A percentile compares a stretch with the other conserved stretches of the same genome.
phyloP scores from a whole-genome alignment of 352 stramenopile species.

The Phytopythium litorale region DNA sequence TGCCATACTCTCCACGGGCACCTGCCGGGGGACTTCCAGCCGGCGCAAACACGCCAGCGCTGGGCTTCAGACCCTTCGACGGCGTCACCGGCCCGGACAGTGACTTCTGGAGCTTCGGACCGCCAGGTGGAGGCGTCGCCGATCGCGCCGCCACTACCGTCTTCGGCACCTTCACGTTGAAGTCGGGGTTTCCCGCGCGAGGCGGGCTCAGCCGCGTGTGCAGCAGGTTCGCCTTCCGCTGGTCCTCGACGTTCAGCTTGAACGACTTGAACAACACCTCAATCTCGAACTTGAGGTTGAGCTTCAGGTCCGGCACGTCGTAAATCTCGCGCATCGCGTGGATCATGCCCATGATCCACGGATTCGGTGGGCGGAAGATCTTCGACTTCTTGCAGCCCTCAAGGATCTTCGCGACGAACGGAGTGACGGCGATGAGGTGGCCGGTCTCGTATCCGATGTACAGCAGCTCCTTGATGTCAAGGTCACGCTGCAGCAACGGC shows the following conservation, averaged over 20 bases:
- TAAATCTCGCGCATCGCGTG: conserved; percentile 97
- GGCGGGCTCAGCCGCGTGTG: conserved; percentile 85
- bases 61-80: conserved; percentile 43
- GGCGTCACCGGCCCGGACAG: conserved; percentile 41
- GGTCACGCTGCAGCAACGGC: conserved; percentile 95
- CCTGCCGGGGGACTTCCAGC: conserved; percentile 40
- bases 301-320: conserved; percentile 98
- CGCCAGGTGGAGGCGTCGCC: conserved; percentile 53
- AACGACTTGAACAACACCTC: conserved; percentile 99
- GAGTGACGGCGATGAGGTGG: conserved; percentile 97
- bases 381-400: conserved; percentile 97
- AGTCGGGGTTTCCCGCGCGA: conserved; percentile 97
- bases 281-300: conserved; percentile 99
- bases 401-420: conserved; percentile 98
- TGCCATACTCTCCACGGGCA: conserved; percentile 7
- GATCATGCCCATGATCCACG: conserved; percentile 99
- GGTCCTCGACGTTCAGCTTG: conserved; percentile 96
- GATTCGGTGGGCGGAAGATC: conserved; percentile 98
- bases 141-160: conserved; percentile 32
- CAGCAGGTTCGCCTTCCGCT: conserved; percentile 92
- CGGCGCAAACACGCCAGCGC: conserved; percentile 45
- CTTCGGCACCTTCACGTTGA: conserved; percentile 94
- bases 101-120: conserved; percentile 37
- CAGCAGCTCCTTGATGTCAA: conserved; percentile 98
- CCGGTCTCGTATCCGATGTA: conserved; percentile 95